Evolutionary conservation across 129 eudicot species (phyloP).

Genomic region (Tagetes erecta): DNA sequence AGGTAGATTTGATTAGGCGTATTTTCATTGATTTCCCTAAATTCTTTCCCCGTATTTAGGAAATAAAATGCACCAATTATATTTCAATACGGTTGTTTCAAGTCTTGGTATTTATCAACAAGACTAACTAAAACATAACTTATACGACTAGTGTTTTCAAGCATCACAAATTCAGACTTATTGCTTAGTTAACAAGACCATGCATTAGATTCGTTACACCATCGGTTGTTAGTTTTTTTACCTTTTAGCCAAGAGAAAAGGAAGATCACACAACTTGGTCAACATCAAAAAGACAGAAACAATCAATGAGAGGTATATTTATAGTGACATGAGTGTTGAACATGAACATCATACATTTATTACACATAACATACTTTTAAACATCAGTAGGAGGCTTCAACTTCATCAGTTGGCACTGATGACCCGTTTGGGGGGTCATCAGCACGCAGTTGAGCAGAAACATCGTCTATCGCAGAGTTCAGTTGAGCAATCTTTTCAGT

Average conservation of each 20-base stretch:
- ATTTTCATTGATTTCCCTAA: not conserved
- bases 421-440: slow-evolving; percentile 51
- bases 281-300: slow-evolving; percentile 17
- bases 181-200: not conserved
- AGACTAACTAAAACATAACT: too few species aligned
- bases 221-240: not conserved
- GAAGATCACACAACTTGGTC: not conserved
- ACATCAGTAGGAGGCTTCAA: slow-evolving; percentile 38
- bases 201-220: not conserved
- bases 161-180: not conserved
- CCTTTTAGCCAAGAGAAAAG: not conserved
- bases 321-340: slow-evolving; percentile 16
- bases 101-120: too few species aligned
- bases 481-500: slow-evolving; percentile 69
- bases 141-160: too few species aligned
- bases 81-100: too few species aligned
- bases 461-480: slow-evolving; percentile 70
- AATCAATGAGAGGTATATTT: slow-evolving; percentile 16
- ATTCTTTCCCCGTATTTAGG: not conserved
- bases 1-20: slow-evolving; percentile 11
- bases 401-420: slow-evolving; percentile 50
- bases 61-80: not conserved
- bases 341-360: slow-evolving; percentile 15
- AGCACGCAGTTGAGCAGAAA: slow-evolving; percentile 52
- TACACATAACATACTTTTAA: slow-evolving; percentile 21